These are phyloP conservation scores for Lactarius indigo DNA, from an alignment of 768 basidiomycete genomes.

Conservation along the genomic window DNA sequence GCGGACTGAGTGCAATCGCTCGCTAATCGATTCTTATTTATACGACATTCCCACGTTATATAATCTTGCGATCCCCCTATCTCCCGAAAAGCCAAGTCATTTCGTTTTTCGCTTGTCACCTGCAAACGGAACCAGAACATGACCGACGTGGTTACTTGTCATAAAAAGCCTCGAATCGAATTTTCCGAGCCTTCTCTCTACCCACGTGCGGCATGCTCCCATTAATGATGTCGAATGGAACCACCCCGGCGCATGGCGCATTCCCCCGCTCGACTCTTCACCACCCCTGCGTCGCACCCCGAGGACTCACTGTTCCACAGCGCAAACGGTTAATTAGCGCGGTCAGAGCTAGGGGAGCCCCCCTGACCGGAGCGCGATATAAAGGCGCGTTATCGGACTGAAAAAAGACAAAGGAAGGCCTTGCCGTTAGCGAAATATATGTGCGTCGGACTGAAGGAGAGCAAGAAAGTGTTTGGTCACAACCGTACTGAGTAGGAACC, in stretches of 20 bases:
- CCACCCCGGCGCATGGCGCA: background rate
- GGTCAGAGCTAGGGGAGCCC: background rate
- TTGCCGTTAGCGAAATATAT: background rate
- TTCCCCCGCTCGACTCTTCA: background rate
- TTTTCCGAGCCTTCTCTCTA: background rate
- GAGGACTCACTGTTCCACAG: background rate
- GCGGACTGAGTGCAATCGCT: background rate
- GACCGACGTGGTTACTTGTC: background rate
- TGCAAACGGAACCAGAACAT: background rate
- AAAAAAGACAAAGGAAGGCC: background rate
- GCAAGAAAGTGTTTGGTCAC: background rate
- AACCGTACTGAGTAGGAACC: slow-evolving; percentile 9
- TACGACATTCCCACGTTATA: background rate
- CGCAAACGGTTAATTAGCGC: background rate
- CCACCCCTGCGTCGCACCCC: background rate
- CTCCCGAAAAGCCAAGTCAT: too few species aligned
- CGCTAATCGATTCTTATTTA: background rate
- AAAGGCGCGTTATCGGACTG: slow-evolving; percentile 4
- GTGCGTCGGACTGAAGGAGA: background rate
- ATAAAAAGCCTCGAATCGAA: background rate
- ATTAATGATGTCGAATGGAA: background rate
- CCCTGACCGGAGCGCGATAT: background rate
- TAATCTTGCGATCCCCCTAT: background rate
- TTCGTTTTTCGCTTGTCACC: too few species aligned
- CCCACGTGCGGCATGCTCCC: background rate